phyloP scores from a whole-genome alignment of 2,329 filamentous ascomycete genomes.

The Exserohilum rostratum region DNA sequence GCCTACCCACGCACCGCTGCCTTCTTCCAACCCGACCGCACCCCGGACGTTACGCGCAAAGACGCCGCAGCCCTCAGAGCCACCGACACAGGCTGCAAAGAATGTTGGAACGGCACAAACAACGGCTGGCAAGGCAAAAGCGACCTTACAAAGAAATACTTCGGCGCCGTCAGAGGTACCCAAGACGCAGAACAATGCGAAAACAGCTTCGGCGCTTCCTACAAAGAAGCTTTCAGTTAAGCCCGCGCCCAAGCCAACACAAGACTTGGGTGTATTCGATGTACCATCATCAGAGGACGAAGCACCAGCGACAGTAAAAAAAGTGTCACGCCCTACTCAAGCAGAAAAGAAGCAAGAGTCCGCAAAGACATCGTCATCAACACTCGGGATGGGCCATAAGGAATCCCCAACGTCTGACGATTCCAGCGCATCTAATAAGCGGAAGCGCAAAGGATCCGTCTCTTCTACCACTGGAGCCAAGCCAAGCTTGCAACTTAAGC shows the following conservation, averaged over 20 bases:
- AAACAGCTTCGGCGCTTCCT: neutral
- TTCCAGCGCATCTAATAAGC: slow-evolving; percentile 39
- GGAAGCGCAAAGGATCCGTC: slow-evolving; percentile 36
- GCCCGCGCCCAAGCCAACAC: slow-evolving; percentile 4
- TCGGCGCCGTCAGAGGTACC: slow-evolving; percentile 6
- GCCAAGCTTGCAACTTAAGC: slow-evolving; percentile 5
- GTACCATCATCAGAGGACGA: slow-evolving; percentile 38
- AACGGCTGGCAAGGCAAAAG: slow-evolving; percentile 18
- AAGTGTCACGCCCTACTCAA: slow-evolving; percentile 22
- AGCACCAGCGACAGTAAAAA: slow-evolving; percentile 19
- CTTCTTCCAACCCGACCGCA: slow-evolving; percentile 1
- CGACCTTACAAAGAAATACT: slow-evolving; percentile 21
- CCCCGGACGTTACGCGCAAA: slow-evolving; percentile 13
- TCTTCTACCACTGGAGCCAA: slow-evolving; percentile 23
- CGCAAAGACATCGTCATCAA: neutral
- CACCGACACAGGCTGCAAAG: slow-evolving; percentile 2
- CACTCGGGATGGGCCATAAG: slow-evolving; percentile 13
- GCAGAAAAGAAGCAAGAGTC: slow-evolving; percentile 15
- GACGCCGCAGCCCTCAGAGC: slow-evolving; percentile 17
- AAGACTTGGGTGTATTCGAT: slow-evolving; percentile 30
- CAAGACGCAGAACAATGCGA: slow-evolving; percentile 16
- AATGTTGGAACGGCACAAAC: slow-evolving; percentile 4
- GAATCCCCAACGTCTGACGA: slow-evolving; percentile 31
- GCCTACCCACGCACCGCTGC: slow-evolving; percentile 3
- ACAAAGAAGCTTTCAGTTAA: slow-evolving; percentile 13